Evolutionary conservation across 345 rosid species (phyloP).

Genomic region (Syzygium jambos): DNA sequence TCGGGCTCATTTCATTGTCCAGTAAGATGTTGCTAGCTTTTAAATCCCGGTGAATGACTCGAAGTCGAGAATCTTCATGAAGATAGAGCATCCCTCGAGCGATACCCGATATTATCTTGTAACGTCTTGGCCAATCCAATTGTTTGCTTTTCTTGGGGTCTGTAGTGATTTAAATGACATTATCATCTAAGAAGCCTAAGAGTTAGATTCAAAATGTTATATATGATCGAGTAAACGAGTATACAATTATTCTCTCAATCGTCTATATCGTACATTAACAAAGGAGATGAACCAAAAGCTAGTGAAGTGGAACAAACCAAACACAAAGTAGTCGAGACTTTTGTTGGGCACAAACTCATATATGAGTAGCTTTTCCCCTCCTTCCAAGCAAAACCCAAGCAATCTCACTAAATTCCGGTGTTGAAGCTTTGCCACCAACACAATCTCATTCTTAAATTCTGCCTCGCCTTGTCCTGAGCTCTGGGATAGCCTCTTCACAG

Average conservation of each 20-base stretch:
- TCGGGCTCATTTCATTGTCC: conserved; percentile 14
- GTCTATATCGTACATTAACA: background rate
- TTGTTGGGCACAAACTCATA: background rate
- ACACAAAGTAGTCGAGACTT: background rate
- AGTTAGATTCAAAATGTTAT: background rate
- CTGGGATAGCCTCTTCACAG: conserved; percentile 35
- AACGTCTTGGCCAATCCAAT: conserved; percentile 9
- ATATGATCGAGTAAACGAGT: background rate
- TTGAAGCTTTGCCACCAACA: background rate
- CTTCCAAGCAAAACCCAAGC: background rate
- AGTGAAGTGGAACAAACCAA: background rate
- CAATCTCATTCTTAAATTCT: background rate
- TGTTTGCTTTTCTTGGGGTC: background rate
- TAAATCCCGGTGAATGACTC: conserved; percentile 15
- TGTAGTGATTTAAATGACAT: background rate
- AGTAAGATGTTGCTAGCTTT: conserved; percentile 15
- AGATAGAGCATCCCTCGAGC: conserved; percentile 15
- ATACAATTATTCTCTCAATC: background rate
- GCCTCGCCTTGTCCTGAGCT: conserved; percentile 26
- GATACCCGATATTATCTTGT: conserved; percentile 9
- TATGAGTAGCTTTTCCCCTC: background rate
- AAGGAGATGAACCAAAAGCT: background rate
- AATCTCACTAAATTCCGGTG: background rate
- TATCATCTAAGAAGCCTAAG: background rate
- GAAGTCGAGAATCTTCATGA: conserved; percentile 13